Conservation (phyloP, 1,139 yeast genomes). For the Casaregolazyma lundiana region DNA sequence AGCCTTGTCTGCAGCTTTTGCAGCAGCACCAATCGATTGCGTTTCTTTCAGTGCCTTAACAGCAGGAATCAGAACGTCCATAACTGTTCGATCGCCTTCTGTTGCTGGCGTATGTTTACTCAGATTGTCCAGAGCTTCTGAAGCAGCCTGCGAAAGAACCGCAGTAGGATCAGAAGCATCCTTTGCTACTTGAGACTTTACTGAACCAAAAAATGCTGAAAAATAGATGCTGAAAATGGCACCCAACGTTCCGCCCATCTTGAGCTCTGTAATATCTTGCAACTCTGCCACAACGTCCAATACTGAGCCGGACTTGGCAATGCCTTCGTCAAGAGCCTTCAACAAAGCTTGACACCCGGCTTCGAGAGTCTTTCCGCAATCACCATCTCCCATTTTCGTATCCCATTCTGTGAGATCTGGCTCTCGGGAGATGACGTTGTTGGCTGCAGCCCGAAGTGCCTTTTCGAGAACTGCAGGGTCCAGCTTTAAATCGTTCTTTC, state of each 20-base stretch:
- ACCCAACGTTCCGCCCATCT: slow-evolving; percentile 97
- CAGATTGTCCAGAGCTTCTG: slow-evolving; percentile 54
- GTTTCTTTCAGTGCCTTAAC: slow-evolving; percentile 53
- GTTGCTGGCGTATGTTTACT: slow-evolving; percentile 84
- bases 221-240: slow-evolving; percentile 83
- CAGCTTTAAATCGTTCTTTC: slow-evolving; percentile 37
- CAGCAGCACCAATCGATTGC: slow-evolving; percentile 53
- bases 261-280: slow-evolving; percentile 76
- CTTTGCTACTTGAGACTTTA: slow-evolving; percentile 31
- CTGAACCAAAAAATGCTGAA: slow-evolving; percentile 56
- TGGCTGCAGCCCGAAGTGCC: slow-evolving; percentile 47
- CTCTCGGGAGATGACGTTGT: slow-evolving; percentile 50
- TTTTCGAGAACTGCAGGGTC: slow-evolving; percentile 40
- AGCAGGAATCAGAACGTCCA: slow-evolving; percentile 86
- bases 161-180: slow-evolving; percentile 31
- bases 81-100: slow-evolving; percentile 81
- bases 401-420: slow-evolving; percentile 82
- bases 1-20: slow-evolving; percentile 64
- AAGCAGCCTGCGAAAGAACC: slow-evolving; percentile 41
- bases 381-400: slow-evolving; percentile 93
- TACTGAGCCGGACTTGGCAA: slow-evolving; percentile 45
- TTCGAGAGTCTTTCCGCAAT: slow-evolving; percentile 87
- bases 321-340: slow-evolving; percentile 39
- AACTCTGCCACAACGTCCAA: slow-evolving; percentile 53
- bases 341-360: slow-evolving; percentile 74